Conservation (phyloP, 306 rosid species). For the Prunus fruticosa region DNA sequence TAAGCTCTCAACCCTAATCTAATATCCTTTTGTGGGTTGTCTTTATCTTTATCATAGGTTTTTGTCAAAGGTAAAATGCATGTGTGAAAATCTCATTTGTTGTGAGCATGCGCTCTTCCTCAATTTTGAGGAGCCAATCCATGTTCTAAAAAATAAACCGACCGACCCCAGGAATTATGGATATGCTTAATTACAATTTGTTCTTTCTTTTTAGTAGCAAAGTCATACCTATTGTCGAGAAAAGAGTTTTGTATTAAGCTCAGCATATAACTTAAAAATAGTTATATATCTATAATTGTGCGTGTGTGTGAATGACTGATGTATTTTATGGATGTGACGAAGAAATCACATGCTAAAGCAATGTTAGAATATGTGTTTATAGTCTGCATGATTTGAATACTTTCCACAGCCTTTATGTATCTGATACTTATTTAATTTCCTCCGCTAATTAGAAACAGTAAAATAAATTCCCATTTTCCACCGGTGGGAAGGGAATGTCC, state of each 20-base stretch:
- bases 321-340: neutral
- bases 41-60: neutral
- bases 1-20: constrained; percentile 16
- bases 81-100: neutral
- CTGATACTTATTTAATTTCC: neutral
- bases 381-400: constrained; percentile 19
- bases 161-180: neutral
- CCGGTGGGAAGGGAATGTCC: constrained; percentile 29
- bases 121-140: too few species aligned
- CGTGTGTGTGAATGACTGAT: neutral
- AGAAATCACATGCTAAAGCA: constrained; percentile 8
- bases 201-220: constrained; percentile 4
- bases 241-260: constrained; percentile 5
- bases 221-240: neutral
- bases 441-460: constrained; percentile 4
- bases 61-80: neutral
- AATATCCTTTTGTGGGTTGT: neutral
- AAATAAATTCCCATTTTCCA: constrained; percentile 1
- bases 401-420: constrained; percentile 14
- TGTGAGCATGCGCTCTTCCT: too few species aligned
- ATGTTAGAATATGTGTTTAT: constrained; percentile 2
- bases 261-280: neutral
- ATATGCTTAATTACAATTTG: neutral
- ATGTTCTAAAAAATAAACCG: neutral
- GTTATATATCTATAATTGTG: neutral